Evolutionary conservation across 495 filamentous ascomycete genomes (phyloP), one percentile per base, ranked within the genome.

Genomic region (Thermothielavioides terrestris): DNA sequence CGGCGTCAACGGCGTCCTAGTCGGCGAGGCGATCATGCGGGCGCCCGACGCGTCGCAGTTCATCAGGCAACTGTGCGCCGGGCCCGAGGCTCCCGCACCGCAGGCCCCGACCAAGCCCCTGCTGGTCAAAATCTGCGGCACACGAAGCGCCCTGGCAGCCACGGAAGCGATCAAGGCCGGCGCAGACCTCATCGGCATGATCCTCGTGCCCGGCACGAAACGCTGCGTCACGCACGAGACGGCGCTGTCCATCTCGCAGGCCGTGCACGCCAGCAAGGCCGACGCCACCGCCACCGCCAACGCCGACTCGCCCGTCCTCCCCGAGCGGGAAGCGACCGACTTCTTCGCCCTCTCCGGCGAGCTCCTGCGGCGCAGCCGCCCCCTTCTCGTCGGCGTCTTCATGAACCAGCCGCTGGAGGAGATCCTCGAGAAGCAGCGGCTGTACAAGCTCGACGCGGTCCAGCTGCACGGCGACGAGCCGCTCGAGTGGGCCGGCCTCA

Each of bases 91-190:
- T 26, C 36, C 63, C 1, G 34, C 70, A 4, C 49, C 64, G 14
- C 51, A 53, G n/a, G 32, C 53, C 9, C 31, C 46, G 11, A 63
- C 65, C 14, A 54, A 68, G 30, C 57, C 68, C 49, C 69, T 79
- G 1, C 72, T 95, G 17, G 89, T 97, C 45, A 98, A 98, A 65
- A 95, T 97, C 30, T 98, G 92, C 61, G 92, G 92, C n/a, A 97
- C 90, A 4, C 79, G 92, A 26, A 84, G 79, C 50, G 75, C 84
- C 30, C 89, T 92, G 57, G 87, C 82, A 8, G 94, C 92, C 18
- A 68, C 77, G 31, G 79, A 78, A 35, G 90, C 92, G 25, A 82
- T 94, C 50, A 80, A 89, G 61, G 83, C 89, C 35, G 92, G 92
- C 27, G 90, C 92, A 12, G 92, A 97, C 64, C 66, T 96, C 38